Conservation (phyloP, 352 stramenopile genomes). For the Globisporangium iwayamae region DNA sequence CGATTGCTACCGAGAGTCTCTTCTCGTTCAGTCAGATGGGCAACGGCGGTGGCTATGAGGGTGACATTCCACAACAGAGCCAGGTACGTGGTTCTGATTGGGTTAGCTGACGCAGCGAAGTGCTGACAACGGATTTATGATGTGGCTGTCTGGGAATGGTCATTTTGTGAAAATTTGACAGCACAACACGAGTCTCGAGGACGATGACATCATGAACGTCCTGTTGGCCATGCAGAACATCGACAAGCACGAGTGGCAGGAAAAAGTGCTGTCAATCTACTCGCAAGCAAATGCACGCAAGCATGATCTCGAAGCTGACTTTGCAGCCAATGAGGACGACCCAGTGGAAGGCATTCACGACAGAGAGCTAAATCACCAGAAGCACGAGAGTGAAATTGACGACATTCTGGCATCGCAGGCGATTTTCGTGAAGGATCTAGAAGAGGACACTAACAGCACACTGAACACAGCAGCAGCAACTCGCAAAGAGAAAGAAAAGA, state of each 20-base stretch:
- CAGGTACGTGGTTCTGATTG: constrained; percentile 3
- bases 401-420: constrained; percentile 71
- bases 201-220: constrained; percentile 47
- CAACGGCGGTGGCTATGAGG: constrained; percentile 6
- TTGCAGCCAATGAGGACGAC: constrained; percentile 17
- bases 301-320: not conserved
- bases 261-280: constrained; percentile 18
- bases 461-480: constrained; percentile 4
- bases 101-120: not conserved
- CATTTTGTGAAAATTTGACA: not conserved
- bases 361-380: not conserved
- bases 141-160: no score
- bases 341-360: constrained; percentile 18
- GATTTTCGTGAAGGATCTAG: constrained; percentile 20
- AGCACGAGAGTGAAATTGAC: constrained; percentile 41
- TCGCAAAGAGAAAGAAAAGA: constrained; percentile 2
- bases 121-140: not conserved
- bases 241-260: constrained; percentile 19
- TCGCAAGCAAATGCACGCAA: constrained; percentile 13
- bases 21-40: constrained; percentile 54
- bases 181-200: constrained; percentile 28
- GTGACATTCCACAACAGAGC: constrained; percentile 23
- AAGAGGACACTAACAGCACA: not conserved
- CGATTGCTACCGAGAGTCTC: constrained; percentile 37
- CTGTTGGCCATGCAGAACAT: constrained; percentile 46